These are phyloP conservation scores for Skeletonema grethae DNA, from an alignment of 108 stramenopile species.

Conservation along the genomic window DNA sequence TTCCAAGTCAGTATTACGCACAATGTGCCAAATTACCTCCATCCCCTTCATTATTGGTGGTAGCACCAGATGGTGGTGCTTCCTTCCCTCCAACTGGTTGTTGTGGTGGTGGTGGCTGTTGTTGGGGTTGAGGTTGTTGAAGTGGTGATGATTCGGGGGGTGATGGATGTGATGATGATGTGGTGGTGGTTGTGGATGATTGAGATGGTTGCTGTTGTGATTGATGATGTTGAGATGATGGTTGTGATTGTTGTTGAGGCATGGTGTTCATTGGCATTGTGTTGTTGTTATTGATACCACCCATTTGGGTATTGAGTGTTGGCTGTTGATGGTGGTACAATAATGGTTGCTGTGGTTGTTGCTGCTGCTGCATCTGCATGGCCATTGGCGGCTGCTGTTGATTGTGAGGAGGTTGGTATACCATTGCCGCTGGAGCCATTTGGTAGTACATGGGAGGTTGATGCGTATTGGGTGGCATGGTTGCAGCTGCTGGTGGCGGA, in stretches of 20 bases:
- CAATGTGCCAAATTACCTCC: conserved; percentile 61
- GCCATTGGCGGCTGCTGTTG: conserved; percentile 14
- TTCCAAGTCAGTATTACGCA: conserved; percentile 28
- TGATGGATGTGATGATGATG: conserved; percentile 3
- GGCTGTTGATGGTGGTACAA: conserved; percentile 5
- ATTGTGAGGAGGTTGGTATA: conserved; percentile 4
- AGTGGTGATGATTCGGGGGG: neutral
- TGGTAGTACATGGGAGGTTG: conserved; percentile 1
- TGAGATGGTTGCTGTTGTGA: neutral
- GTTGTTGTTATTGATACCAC: conserved; percentile 6
- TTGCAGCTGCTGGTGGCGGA: conserved; percentile 10
- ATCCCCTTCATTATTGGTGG: conserved; percentile 32
- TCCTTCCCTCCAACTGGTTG: conserved; percentile 1
- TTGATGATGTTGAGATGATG: neutral
- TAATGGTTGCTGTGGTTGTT: conserved; percentile 35
- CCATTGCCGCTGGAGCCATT: conserved; percentile 6
- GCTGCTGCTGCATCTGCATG: conserved; percentile 32
- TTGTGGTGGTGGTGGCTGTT: neutral
- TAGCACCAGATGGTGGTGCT: conserved; percentile 10
- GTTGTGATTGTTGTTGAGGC: conserved; percentile 10
- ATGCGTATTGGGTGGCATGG: neutral
- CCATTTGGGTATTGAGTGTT: neutral
- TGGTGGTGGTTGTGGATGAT: neutral
- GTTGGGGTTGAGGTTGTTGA: conserved; percentile 13
- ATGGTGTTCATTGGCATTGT: neutral